Evolutionary conservation across 352 stramenopile genomes (phyloP).

Genomic region (Phytophthora tentaculata): DNA sequence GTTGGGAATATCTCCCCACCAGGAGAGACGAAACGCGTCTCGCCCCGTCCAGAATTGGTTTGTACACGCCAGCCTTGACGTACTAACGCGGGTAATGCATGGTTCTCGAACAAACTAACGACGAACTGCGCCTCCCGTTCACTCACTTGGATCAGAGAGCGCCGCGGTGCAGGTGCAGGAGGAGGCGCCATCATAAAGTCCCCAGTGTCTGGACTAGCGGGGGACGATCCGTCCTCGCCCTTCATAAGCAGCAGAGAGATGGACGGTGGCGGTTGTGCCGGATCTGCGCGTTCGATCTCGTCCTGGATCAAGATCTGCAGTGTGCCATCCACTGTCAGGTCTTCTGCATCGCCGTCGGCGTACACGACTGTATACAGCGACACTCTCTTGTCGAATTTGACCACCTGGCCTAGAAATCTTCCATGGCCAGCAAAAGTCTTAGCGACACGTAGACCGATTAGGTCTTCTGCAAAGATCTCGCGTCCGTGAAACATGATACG

Average conservation of each 20-base stretch:
- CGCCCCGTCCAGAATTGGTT: constrained; percentile 34
- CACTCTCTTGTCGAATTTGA: constrained; percentile 82
- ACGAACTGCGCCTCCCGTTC: constrained; percentile 82
- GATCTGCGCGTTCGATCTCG: constrained; percentile 82
- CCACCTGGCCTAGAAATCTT: constrained; percentile 86
- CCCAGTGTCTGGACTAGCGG: constrained; percentile 29
- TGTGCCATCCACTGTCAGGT: constrained; percentile 76
- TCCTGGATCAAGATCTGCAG: constrained; percentile 88
- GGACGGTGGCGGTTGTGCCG: constrained; percentile 47
- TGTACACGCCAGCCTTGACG: constrained; percentile 74
- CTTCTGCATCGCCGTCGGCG: constrained; percentile 81
- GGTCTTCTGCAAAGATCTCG: constrained; percentile 74
- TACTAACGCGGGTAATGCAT: constrained; percentile 69
- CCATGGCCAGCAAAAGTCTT: constrained; percentile 84
- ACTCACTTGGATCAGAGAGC: constrained; percentile 56
- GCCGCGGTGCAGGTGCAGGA: constrained; percentile 6
- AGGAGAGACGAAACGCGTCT: constrained; percentile 38
- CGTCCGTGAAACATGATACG: constrained; percentile 79
- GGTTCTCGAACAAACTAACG: constrained; percentile 79
- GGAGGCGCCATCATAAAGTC: constrained; percentile 35
- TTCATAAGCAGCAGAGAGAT: constrained; percentile 45
- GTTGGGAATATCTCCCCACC: constrained; percentile 60
- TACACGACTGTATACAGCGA: constrained; percentile 85
- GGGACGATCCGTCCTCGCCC: constrained; percentile 15
- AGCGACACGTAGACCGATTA: constrained; percentile 82